Conservation (phyloP, 331 rosid species). For the Spiraea crenata region DNA sequence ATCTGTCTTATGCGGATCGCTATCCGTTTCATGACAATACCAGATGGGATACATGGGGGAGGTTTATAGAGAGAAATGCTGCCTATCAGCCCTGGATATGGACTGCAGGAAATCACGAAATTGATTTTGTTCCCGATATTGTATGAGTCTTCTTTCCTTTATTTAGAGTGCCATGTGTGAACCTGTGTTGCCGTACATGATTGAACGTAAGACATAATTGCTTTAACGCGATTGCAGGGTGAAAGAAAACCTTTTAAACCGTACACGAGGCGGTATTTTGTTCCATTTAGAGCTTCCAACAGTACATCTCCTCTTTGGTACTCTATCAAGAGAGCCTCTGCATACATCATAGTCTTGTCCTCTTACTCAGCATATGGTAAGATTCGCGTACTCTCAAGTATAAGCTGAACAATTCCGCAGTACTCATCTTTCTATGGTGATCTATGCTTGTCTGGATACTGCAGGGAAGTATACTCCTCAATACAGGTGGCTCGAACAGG, state of each 20-base stretch:
- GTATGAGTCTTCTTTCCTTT: conserved; percentile 28
- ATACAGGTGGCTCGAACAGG: conserved; percentile 44
- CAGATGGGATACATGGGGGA: conserved; percentile 62
- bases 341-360: conserved; percentile 48
- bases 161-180: too few species aligned
- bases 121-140: conserved; percentile 36
- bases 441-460: not conserved
- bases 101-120: conserved; percentile 51
- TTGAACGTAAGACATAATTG: not conserved
- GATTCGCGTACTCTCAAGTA: not conserved
- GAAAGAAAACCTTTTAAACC: conserved; percentile 46
- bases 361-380: conserved; percentile 51
- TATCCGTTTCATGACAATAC: conserved; percentile 54
- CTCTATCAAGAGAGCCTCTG: conserved; percentile 54
- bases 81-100: conserved; percentile 64
- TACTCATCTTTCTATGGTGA: not conserved
- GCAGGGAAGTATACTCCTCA: conserved; percentile 54
- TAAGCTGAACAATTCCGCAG: not conserved
- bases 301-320: conserved; percentile 53
- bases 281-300: conserved; percentile 33
- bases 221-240: conserved; percentile 31
- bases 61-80: conserved; percentile 48
- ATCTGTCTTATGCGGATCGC: conserved; percentile 51
- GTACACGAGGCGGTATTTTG: conserved; percentile 34
- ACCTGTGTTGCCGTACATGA: not conserved